Base-by-base conservation (phyloP, 2,329 filamentous ascomycete genomes). In the Blumeria graminis region DNA sequence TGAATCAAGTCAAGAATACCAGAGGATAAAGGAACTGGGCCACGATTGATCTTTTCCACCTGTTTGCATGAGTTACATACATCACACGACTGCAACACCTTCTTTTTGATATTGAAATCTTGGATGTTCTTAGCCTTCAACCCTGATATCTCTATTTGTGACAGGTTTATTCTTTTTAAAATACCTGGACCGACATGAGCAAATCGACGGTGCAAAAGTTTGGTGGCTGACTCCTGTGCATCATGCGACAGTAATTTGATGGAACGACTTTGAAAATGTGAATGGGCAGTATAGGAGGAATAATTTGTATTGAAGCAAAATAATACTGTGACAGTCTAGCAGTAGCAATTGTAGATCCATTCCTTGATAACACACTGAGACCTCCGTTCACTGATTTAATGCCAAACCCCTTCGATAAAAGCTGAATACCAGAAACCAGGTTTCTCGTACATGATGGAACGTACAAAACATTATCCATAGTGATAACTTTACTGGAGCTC, bases 261-360 rank as follows among this genome's bases (percentile, higher is more conserved):
- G 22, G 4, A 9, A 9, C n/a, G 2, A 28, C 22, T 11, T 41
- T 41, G 38, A 41, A 41, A 41, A n/a, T 41, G 10, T 41, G n/a
- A n/a, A 11, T 11, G n/a, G n/a, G 38, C n/a, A n/a, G n/a, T n/a
- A 41, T 41, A 41, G n/a, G 38, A 41, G 38, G 11, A 41, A 41
- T 41, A n/a, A 11, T 41, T 41, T 41, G 46, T 51, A 51, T 51
- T 51, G 22, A 51, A 51, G 22, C 46, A 51, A n/a, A 51, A 51
- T 11, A 51, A 32, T 28, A 5, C 16, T 51, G 18, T 5, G 7
- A 6, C 33, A 11, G 46, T 33, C 22, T 51, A 32, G 46, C 46
- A n/a, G 46, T 18, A 10, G 46, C 46, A 32, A 51, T 51, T 18
- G 7, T 28, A 9, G 28, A 32, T 6, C 46, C 46, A n/a, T n/a